phyloP scores from a whole-genome alignment of 768 basidiomycete species.

The Tylopilus vinaceipallidus region DNA sequence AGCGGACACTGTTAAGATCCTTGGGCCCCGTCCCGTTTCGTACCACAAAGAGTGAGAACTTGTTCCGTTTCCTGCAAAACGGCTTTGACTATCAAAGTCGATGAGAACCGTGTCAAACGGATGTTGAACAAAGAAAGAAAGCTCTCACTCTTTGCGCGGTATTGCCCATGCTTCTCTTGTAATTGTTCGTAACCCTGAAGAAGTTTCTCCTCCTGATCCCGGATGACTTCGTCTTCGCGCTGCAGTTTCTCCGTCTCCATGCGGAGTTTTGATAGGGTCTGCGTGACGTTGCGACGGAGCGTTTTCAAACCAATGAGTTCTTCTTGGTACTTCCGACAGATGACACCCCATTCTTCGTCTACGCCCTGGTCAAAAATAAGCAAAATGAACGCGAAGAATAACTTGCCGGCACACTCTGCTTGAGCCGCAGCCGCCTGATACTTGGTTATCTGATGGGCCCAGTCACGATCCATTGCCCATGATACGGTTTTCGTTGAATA shows the following conservation, averaged over 20 bases:
- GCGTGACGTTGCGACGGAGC: constrained; percentile 52
- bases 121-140: not conserved
- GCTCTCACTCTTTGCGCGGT: constrained; percentile 40
- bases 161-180: constrained; percentile 40
- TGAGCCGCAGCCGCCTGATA: constrained; percentile 40
- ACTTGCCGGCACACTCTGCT: constrained; percentile 40
- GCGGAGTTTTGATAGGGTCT: constrained; percentile 38
- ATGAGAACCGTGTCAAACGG: constrained; percentile 9
- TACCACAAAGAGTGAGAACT: constrained; percentile 43
- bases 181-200: constrained; percentile 38
- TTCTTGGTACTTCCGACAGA: constrained; percentile 55
- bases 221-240: constrained; percentile 40
- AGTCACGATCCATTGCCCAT: constrained; percentile 70
- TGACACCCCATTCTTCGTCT: constrained; percentile 62
- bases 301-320: constrained; percentile 59
- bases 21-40: constrained; percentile 38
- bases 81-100: constrained; percentile 33
- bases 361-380: constrained; percentile 3
- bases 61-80: constrained; percentile 45
- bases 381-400: not conserved
- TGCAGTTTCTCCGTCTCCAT: constrained; percentile 41
- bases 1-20: not conserved
- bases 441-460: constrained; percentile 54
- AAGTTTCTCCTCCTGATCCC: constrained; percentile 41
- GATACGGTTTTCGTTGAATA: constrained; percentile 67